Evolutionary conservation across 108 stramenopile species (phyloP).

Genomic region (Skeletonema tropicum): DNA sequence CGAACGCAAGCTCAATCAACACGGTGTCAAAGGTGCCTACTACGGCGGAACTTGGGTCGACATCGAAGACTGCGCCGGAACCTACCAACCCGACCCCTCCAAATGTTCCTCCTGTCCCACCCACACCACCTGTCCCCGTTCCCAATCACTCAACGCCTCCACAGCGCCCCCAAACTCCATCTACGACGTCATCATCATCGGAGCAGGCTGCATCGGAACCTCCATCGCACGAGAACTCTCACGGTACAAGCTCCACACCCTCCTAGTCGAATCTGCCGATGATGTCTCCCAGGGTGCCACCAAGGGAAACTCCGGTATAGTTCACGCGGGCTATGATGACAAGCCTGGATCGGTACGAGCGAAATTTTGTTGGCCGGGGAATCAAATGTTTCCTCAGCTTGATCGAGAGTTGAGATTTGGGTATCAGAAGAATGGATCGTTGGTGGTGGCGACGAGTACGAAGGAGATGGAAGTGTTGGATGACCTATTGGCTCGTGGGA

Average conservation of each 20-base stretch:
- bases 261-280: slow-evolving; percentile 78
- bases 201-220: slow-evolving; percentile 78
- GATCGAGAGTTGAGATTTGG: slow-evolving; percentile 82
- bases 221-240: slow-evolving; percentile 84
- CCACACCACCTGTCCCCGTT: slow-evolving; percentile 56
- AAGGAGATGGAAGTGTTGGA: slow-evolving; percentile 64
- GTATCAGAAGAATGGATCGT: slow-evolving; percentile 78
- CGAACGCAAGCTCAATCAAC: slow-evolving; percentile 44
- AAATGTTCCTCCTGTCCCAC: slow-evolving; percentile 44
- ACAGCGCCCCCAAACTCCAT: slow-evolving; percentile 2
- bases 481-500: slow-evolving; percentile 66
- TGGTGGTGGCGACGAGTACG: slow-evolving; percentile 74
- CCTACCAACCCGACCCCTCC: slow-evolving; percentile 46
- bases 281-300: slow-evolving; percentile 79
- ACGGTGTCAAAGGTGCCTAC: slow-evolving; percentile 72
- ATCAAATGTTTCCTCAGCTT: slow-evolving; percentile 84
- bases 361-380: slow-evolving; percentile 83
- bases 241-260: slow-evolving; percentile 49
- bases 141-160: slow-evolving; percentile 49
- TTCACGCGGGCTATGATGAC: slow-evolving; percentile 88
- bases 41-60: slow-evolving; percentile 78
- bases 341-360: slow-evolving; percentile 72
- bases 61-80: slow-evolving; percentile 71
- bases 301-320: slow-evolving; percentile 85
- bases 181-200: slow-evolving; percentile 71